Evolutionary conservation across 352 stramenopile species (phyloP).

Genomic region (Phytophthora colocasiae): DNA sequence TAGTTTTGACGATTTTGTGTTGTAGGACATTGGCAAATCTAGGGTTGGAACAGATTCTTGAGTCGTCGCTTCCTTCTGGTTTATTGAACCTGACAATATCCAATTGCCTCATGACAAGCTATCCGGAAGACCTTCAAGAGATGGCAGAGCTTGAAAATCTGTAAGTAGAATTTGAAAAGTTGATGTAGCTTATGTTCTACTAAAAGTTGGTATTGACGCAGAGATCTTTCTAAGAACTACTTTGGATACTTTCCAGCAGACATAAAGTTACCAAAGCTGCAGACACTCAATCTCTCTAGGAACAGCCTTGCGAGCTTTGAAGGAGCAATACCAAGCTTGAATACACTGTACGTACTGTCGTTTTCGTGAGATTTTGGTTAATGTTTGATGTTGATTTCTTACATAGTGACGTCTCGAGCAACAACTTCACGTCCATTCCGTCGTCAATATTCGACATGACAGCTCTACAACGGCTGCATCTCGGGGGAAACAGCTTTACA

Average conservation of each 20-base stretch:
- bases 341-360: slow-evolving; percentile 48
- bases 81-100: slow-evolving; percentile 61
- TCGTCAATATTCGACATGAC: slow-evolving; percentile 49
- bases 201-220: slow-evolving; percentile 27
- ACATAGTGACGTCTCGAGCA: slow-evolving; percentile 59
- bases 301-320: slow-evolving; percentile 62
- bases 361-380: not conserved
- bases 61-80: slow-evolving; percentile 44
- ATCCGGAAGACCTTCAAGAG: slow-evolving; percentile 51
- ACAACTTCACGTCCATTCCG: slow-evolving; percentile 56
- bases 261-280: slow-evolving; percentile 44
- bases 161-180: slow-evolving; percentile 34
- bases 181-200: not conserved
- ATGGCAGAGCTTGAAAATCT: slow-evolving; percentile 60
- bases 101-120: slow-evolving; percentile 64
- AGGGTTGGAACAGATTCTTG: slow-evolving; percentile 48
- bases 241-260: slow-evolving; percentile 56
- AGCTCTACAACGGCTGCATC: slow-evolving; percentile 46
- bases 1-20: slow-evolving; percentile 5
- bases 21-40: slow-evolving; percentile 59
- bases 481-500: slow-evolving; percentile 52
- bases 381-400: not conserved
- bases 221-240: slow-evolving; percentile 74
- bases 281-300: slow-evolving; percentile 58
- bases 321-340: slow-evolving; percentile 44